Percentiles rank a stretch among this genome's conserved stretches.
These are phyloP conservation scores for Selaginella tamariscina DNA, from an alignment of 75 land plant species.

Conservation along the genomic window DNA sequence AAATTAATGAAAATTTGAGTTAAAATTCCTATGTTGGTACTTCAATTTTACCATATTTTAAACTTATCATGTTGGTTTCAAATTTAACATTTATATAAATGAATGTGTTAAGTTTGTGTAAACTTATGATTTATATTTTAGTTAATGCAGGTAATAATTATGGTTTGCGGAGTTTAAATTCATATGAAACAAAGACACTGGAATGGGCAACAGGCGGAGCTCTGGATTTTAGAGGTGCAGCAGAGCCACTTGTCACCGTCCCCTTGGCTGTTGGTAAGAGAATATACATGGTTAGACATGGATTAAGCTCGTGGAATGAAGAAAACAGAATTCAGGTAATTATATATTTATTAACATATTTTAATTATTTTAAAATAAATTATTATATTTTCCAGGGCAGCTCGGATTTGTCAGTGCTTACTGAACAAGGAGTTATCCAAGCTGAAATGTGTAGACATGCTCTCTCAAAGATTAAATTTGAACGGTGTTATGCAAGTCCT, in stretches of 20 bases:
- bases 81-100: no score
- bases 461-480: conserved; percentile 40
- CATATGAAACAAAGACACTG: not conserved
- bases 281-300: conserved; percentile 64
- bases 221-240: conserved; percentile 55
- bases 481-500: conserved; percentile 69
- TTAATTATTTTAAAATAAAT: not conserved
- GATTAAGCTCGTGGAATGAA: conserved; percentile 72
- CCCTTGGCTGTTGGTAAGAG: conserved; percentile 37
- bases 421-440: conserved; percentile 48
- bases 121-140: no score
- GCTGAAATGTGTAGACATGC: conserved; percentile 44
- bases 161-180: no score
- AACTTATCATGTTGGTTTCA: no score
- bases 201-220: conserved; percentile 45
- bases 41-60: no score
- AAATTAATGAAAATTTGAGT: no score
- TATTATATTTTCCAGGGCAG: conserved; percentile 40
- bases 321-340: conserved; percentile 61
- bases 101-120: no score
- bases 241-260: conserved; percentile 35
- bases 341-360: not conserved
- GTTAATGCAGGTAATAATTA: no score
- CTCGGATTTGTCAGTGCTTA: conserved; percentile 50
- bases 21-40: no score